Percentiles rank a stretch among this genome's conserved stretches.
Evolutionary conservation across 768 basidiomycete species (phyloP).

Genomic region (Rossbeevera mucosa): DNA sequence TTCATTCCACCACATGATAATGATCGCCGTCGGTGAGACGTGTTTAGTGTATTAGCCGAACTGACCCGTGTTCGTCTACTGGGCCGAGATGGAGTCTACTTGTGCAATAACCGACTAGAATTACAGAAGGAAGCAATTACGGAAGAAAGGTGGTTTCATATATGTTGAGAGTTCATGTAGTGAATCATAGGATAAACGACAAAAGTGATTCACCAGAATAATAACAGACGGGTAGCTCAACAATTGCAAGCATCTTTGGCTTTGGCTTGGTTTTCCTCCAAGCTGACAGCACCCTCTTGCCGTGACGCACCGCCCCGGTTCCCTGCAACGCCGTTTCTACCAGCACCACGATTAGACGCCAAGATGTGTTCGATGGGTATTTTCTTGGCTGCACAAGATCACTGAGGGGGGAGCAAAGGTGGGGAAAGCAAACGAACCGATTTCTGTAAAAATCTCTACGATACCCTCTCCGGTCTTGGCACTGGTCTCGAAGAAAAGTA

Average conservation of each 20-base stretch:
- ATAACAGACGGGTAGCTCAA: slow-evolving; percentile 36
- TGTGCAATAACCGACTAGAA: slow-evolving; percentile 17
- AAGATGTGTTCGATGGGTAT: slow-evolving; percentile 93
- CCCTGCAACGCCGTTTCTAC: slow-evolving; percentile 55
- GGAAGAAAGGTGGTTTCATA: slow-evolving; percentile 22
- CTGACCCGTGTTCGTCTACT: not conserved
- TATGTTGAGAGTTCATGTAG: slow-evolving; percentile 21
- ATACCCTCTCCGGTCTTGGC: slow-evolving; percentile 97
- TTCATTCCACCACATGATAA: slow-evolving; percentile 25
- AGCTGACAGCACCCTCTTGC: slow-evolving; percentile 57
- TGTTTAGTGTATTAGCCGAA: not conserved
- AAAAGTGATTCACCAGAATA: slow-evolving; percentile 16
- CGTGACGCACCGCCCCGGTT: slow-evolving; percentile 47
- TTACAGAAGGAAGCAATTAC: slow-evolving; percentile 28
- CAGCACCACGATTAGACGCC: slow-evolving; percentile 69
- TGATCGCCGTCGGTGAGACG: slow-evolving; percentile 9
- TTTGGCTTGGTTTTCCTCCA: slow-evolving; percentile 63
- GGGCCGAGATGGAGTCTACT: slow-evolving; percentile 1
- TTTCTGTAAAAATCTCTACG: slow-evolving; percentile 96
- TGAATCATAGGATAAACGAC: slow-evolving; percentile 16
- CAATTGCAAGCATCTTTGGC: slow-evolving; percentile 80
- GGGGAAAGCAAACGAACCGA: slow-evolving; percentile 54
- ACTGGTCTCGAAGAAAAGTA: slow-evolving; percentile 96
- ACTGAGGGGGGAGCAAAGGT: not conserved
- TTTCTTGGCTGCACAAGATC: slow-evolving; percentile 56